Evolutionary conservation across 805 yeast genomes (phyloP).

Genomic region (Brettanomyces custersianus): DNA sequence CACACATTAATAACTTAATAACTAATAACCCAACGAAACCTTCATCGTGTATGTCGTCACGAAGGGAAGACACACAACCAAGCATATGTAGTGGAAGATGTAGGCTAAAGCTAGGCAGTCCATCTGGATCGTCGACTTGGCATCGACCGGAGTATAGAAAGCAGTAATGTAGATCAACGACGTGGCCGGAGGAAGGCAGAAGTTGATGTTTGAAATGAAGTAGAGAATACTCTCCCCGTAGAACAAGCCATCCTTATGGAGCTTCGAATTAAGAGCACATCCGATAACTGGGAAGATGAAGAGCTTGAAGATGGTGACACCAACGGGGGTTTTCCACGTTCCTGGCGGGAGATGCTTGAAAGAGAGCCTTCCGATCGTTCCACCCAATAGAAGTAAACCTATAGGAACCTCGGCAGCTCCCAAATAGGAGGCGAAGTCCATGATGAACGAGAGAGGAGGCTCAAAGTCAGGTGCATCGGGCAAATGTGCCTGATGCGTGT

Average conservation of each 20-base stretch:
- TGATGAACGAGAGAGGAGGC: slow-evolving; percentile 78
- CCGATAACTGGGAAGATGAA: slow-evolving; percentile 77
- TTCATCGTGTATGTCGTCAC: slow-evolving; percentile 61
- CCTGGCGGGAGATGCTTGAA: slow-evolving; percentile 56
- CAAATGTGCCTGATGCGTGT: slow-evolving; percentile 36
- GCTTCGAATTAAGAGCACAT: slow-evolving; percentile 51
- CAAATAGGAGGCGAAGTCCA: slow-evolving; percentile 72
- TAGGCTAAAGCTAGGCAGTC: slow-evolving; percentile 76
- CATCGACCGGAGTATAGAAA: slow-evolving; percentile 62
- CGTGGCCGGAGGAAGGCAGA: slow-evolving; percentile 83
- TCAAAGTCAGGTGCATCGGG: slow-evolving; percentile 74
- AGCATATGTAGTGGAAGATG: slow-evolving; percentile 61
- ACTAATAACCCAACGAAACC: slow-evolving; percentile 33
- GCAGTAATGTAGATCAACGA: slow-evolving; percentile 84
- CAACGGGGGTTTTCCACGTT: slow-evolving; percentile 57
- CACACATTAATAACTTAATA: background rate
- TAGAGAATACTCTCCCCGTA: slow-evolving; percentile 50
- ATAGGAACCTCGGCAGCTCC: slow-evolving; percentile 87
- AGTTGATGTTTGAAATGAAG: slow-evolving; percentile 65
- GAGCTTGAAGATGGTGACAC: slow-evolving; percentile 49
- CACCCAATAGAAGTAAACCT: slow-evolving; percentile 77
- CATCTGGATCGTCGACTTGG: slow-evolving; percentile 53
- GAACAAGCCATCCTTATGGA: slow-evolving; percentile 56
- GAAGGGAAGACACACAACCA: slow-evolving; percentile 67
- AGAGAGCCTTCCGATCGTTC: slow-evolving; percentile 72